Percentiles rank a stretch among this genome's conserved stretches.
Evolutionary conservation across 805 yeast genomes (phyloP).

Genomic region (Candida morakotiae): DNA sequence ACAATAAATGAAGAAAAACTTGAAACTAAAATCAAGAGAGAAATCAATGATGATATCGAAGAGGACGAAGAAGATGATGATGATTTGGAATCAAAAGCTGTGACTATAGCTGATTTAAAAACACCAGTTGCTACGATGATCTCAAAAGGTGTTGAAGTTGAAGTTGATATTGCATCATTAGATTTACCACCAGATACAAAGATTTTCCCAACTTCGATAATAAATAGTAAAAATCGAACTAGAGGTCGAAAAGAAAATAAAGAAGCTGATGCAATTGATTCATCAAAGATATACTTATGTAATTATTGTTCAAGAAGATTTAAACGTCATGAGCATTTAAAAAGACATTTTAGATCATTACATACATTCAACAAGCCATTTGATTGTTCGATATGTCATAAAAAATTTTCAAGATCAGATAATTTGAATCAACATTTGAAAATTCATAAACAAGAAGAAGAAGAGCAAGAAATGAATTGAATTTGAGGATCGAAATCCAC

Average conservation of each 20-base stretch:
- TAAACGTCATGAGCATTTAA: constrained; percentile 73
- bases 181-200: constrained; percentile 39
- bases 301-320: constrained; percentile 61
- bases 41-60: too few relatives aligned
- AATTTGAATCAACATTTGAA: constrained; percentile 65
- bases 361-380: constrained; percentile 73
- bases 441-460: constrained; percentile 42
- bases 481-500: too few relatives aligned
- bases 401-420: constrained; percentile 64
- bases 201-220: constrained; percentile 29
- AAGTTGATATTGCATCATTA: constrained; percentile 34
- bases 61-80: constrained; percentile 7
- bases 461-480: constrained; percentile 1
- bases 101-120: constrained; percentile 7
- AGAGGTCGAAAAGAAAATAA: constrained; percentile 65
- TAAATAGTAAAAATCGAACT: constrained; percentile 34
- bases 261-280: constrained; percentile 48
- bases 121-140: constrained; percentile 17
- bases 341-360: constrained; percentile 68
- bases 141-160: constrained; percentile 32
- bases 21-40: too few relatives aligned
- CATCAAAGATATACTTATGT: constrained; percentile 52
- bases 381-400: constrained; percentile 56
- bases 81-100: constrained; percentile 10
- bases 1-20: too few relatives aligned